Evolutionary conservation across 2,329 filamentous ascomycete species (phyloP).

Genomic region (Talaromyces sp.): DNA sequence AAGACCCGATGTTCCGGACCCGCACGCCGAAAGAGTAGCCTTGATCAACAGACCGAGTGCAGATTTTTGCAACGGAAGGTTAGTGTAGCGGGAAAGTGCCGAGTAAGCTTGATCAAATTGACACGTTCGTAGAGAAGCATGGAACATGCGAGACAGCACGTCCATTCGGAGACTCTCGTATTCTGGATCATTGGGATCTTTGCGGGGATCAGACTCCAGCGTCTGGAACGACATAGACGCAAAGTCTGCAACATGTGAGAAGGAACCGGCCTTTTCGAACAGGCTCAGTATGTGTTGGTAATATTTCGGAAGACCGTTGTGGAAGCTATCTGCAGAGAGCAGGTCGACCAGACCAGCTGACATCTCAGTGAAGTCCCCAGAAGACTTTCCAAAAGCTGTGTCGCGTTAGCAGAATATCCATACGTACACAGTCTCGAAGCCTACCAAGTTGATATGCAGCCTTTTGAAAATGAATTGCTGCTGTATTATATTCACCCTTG

Average conservation of each 20-base stretch:
- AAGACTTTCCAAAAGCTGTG: slow-evolving; percentile 42
- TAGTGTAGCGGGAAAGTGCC: slow-evolving; percentile 68
- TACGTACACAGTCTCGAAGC: slow-evolving; percentile 33
- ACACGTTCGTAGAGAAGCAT: slow-evolving; percentile 71
- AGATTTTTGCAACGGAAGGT: slow-evolving; percentile 66
- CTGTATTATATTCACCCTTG: slow-evolving; percentile 67
- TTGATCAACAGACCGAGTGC: slow-evolving; percentile 65
- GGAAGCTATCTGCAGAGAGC: slow-evolving; percentile 64
- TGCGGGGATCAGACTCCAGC: slow-evolving; percentile 32
- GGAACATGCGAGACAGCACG: slow-evolving; percentile 79
- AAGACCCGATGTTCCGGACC: slow-evolving; percentile 42
- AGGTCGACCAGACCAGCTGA: slow-evolving; percentile 66
- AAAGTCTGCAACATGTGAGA: slow-evolving; percentile 81
- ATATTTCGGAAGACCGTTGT: slow-evolving; percentile 75
- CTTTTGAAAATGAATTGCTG: slow-evolving; percentile 73
- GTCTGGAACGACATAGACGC: slow-evolving; percentile 71
- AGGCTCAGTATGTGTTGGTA: slow-evolving; percentile 80
- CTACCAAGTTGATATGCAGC: slow-evolving; percentile 78
- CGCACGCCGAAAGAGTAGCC: slow-evolving; percentile 39
- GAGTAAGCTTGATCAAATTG: slow-evolving; percentile 81
- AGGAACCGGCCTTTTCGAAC: slow-evolving; percentile 72
- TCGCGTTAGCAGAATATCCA: slow-evolving; percentile 3
- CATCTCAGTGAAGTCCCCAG: slow-evolving; percentile 45
- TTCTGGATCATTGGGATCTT: slow-evolving; percentile 33
- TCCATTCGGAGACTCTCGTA: slow-evolving; percentile 56